Base-by-base conservation (phyloP, 371 early-diverging fungal species). In the Mortierella sp. region DNA sequence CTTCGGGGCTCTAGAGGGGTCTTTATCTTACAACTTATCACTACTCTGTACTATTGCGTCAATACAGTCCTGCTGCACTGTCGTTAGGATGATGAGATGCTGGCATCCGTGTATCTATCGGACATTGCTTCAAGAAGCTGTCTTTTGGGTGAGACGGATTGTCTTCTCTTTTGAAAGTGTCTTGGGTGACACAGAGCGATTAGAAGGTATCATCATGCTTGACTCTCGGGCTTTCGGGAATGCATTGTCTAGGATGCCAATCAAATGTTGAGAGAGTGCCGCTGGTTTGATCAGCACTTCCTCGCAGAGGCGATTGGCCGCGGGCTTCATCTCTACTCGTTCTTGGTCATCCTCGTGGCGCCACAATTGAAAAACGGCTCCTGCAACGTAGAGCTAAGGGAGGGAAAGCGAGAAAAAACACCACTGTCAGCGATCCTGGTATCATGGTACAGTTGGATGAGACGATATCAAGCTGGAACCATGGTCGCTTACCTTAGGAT, bases 261-360 rank as follows among this genome's bases (percentile, higher is more conserved):
- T 51, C 39, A 76, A 48, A 41, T 76, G 76, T 49, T 76, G 76
- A 0, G 76, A 76, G 8, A 76, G 58, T 13, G 69, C 76, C 7
- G 76, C 76, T 19, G 61, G 54, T 29, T 76, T 76, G 54, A 76
- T 68, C 59, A 76, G 28, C 7, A 76, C 69, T 21, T 76, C 76
- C 43, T 76, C 76, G 28, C 76, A 76, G 2, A 76, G 61, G 24
- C 76, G 76, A 24, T 76, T 76, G 17, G 76, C 63, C 6, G 76
- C 76, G n/a, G 76, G 76, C 34, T 76, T 76, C 76, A 76, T 76
- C 59, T 76, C 76, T 17, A 76, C 65, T 43, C 65, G 57, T 27
- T 57, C 65, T 13, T 48, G 61, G 4, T 68, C 76, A 5, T 76
- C 69, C 16, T 49, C 16, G n/a, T 76, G 68, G 21, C 76, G 60